Conservation (phyloP, 192 early-diverging fungal species). For the Linderina pennispora region DNA sequence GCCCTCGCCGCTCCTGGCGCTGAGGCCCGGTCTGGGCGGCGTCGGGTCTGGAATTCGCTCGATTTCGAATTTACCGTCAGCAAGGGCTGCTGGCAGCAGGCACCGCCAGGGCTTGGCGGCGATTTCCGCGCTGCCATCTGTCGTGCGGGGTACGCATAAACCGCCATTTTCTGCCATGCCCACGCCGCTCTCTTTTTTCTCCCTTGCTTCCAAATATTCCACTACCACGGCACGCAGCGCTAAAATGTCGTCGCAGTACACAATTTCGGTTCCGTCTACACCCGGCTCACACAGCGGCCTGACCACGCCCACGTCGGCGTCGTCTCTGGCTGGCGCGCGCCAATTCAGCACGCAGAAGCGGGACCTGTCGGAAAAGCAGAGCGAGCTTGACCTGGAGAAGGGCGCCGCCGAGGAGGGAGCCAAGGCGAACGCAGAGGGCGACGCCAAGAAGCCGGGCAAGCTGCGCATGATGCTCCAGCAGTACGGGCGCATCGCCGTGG, state of each 20-base stretch:
- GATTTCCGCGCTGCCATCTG: too few relatives aligned
- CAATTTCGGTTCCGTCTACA: conserved; percentile 23
- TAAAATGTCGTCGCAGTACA: conserved; percentile 28
- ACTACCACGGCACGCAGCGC: too few relatives aligned
- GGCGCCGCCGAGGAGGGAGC: conserved; percentile 9
- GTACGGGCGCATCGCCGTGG: conserved; percentile 44
- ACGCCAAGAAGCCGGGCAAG: conserved; percentile 40
- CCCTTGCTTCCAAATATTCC: neutral
- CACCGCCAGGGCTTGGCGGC: too few relatives aligned
- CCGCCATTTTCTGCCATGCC: too few relatives aligned
- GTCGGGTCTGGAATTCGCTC: too few relatives aligned
- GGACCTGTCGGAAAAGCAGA: neutral
- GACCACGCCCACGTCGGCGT: conserved; percentile 14
- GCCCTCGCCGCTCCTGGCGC: too few relatives aligned
- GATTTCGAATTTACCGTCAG: too few relatives aligned
- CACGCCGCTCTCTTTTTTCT: too few relatives aligned
- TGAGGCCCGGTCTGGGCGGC: too few relatives aligned
- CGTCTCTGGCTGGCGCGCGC: conserved; percentile 29
- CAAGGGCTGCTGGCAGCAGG: too few relatives aligned
- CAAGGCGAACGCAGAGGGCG: conserved; percentile 6
- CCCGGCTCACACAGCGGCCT: too few relatives aligned
- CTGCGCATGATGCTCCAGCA: conserved; percentile 47
- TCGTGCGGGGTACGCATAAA: too few relatives aligned
- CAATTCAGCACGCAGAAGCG: conserved; percentile 16
- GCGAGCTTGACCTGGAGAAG: conserved; percentile 15